phyloP scores from a whole-genome alignment of 768 basidiomycete genomes.

The Amanita subjunquillea region DNA sequence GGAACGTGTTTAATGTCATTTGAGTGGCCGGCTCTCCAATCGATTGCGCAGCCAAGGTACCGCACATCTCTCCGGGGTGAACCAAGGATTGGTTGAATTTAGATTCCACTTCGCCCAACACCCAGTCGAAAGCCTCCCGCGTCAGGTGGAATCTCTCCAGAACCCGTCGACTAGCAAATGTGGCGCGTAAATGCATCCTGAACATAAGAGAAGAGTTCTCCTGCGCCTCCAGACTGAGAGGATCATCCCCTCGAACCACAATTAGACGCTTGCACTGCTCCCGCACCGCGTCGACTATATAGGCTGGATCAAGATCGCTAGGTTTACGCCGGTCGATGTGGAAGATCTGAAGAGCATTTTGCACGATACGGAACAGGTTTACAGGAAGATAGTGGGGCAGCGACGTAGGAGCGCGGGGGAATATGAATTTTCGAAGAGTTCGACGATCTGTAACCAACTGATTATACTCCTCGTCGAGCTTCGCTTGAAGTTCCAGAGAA shows the following conservation, averaged over 20 bases:
- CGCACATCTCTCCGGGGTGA: slow-evolving; percentile 98
- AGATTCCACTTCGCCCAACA: slow-evolving; percentile 88
- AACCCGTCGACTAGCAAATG: slow-evolving; percentile 79
- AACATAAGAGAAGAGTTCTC: slow-evolving; percentile 86
- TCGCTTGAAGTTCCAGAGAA: slow-evolving; percentile 72
- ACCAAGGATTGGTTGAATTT: slow-evolving; percentile 92
- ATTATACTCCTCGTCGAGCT: slow-evolving; percentile 63
- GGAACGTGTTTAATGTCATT: slow-evolving; percentile 99
- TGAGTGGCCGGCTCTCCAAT: slow-evolving; percentile 99
- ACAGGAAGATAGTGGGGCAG: slow-evolving; percentile 85
- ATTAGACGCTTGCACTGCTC: slow-evolving; percentile 70
- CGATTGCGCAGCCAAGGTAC: slow-evolving; percentile 94
- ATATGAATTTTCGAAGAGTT: slow-evolving; percentile 73
- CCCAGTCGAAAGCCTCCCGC: slow-evolving; percentile 95
- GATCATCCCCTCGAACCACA: slow-evolving; percentile 82
- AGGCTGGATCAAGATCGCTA: slow-evolving; percentile 80
- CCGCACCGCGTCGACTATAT: slow-evolving; percentile 74
- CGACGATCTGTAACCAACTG: slow-evolving; percentile 68
- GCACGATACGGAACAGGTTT: slow-evolving; percentile 90
- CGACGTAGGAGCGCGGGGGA: slow-evolving; percentile 63
- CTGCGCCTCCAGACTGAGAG: slow-evolving; percentile 68
- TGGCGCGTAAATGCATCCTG: slow-evolving; percentile 87
- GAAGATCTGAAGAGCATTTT: slow-evolving; percentile 95
- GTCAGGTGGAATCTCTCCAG: slow-evolving; percentile 84
- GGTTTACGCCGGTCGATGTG: slow-evolving; percentile 92